phyloP scores from a whole-genome alignment of 1,284 basidiomycete species.

The Mycena sp. region DNA sequence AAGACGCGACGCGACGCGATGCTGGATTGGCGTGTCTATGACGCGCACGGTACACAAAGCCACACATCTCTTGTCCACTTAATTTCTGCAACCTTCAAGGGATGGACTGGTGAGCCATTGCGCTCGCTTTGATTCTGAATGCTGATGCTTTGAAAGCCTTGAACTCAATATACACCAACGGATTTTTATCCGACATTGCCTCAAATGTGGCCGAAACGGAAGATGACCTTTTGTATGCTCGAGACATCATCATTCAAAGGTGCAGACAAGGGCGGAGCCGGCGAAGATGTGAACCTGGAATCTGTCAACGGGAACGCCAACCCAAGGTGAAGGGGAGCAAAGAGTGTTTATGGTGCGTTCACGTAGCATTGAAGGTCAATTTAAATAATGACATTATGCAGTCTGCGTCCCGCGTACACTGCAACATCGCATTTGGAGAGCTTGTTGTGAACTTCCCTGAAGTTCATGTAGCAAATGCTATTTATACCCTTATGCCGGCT shows the following conservation, averaged over 20 bases:
- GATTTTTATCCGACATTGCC: slow-evolving; percentile 85
- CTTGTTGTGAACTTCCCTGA: slow-evolving; percentile 72
- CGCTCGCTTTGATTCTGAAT: background rate
- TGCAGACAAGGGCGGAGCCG: slow-evolving; percentile 51
- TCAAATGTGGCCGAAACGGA: slow-evolving; percentile 63
- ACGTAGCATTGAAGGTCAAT: background rate
- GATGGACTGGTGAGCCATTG: slow-evolving; percentile 49
- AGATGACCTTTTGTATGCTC: slow-evolving; percentile 57
- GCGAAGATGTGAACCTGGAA: slow-evolving; percentile 26
- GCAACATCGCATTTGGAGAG: slow-evolving; percentile 82
- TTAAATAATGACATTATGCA: slow-evolving; percentile 38
- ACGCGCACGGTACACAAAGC: background rate
- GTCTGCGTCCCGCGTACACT: slow-evolving; percentile 74
- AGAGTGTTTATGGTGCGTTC: slow-evolving; percentile 68
- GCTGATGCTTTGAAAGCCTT: slow-evolving; percentile 53
- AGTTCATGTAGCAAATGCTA: slow-evolving; percentile 57
- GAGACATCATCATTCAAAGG: slow-evolving; percentile 69
- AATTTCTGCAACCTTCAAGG: too few species aligned
- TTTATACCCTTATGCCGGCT: slow-evolving; percentile 60
- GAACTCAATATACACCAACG: slow-evolving; percentile 84
- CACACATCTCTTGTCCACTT: background rate
- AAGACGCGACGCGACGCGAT: slow-evolving; percentile 27
- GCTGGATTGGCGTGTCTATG: background rate
- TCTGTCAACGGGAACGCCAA: slow-evolving; percentile 33
- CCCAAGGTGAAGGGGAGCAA: slow-evolving; percentile 33